Base-by-base conservation (phyloP, 78 protist species). In the Salpingoeca rosetta region DNA sequence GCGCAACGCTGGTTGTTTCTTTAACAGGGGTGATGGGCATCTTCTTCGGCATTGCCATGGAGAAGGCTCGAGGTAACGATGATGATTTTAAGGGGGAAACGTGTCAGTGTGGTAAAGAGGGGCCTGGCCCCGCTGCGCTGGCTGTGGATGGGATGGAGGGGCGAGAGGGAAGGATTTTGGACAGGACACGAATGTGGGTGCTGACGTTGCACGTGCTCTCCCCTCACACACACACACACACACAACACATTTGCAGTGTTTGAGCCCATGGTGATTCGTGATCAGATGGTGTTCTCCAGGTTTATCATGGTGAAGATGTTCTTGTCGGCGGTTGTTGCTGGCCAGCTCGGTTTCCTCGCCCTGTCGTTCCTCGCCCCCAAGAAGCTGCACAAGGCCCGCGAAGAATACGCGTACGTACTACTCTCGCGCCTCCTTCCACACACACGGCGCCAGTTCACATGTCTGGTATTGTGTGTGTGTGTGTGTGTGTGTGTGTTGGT, bases 261-360 rank as follows among this genome's bases (percentile, higher is more conserved):
- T 28, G 76, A 72, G 17, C 76, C 76, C 37, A 27, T 72, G 37
- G 35, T 72, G 36, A 27, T 72, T 27, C 76, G 76, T 11, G 37
- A 27, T 11, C 80, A 76, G 42, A 37, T 76, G 37, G 42, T 1
- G 22, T 38, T 76, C 7, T 11, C 39, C 39, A 2, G 27, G 42
- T 76, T 76, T 38, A 38, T 38, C 80, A 76, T 76, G 80, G 1
- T 76, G 37, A 76, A 76, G 42, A 76, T 76, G 80, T 76, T 76
- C 42, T 22, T 37, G 26, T 3, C 44, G 42, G 80, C 80, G 42
- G 42, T 27, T 17, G 39, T 26, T 7, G 7, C 80, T 1, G 3
- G 43, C 25, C 27, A 7, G 22, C 3, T 76, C 42, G 39, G 24
- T 17, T 3, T 76, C 26, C 25, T 26, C 26, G 80, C 42, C 24